Conservation (phyloP, 2,329 filamentous ascomycete species). For the Trichoderma endophyticum region DNA sequence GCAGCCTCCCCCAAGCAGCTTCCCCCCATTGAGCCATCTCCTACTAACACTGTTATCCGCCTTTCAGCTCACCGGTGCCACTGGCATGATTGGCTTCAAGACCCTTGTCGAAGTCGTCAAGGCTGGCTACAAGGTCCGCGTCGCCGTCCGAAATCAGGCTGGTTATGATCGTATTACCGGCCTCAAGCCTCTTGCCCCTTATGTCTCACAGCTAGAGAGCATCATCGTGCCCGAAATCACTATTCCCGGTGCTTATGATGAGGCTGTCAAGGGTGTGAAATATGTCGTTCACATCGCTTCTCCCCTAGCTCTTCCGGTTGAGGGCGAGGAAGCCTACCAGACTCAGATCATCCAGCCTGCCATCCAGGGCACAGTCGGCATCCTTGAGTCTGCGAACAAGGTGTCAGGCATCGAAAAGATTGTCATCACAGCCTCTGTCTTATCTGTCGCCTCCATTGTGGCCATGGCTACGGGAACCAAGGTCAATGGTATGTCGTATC, state of each 20-base stretch:
- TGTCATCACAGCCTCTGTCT: constrained; percentile 42
- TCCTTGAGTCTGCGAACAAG: constrained; percentile 38
- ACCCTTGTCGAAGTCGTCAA: constrained; percentile 27
- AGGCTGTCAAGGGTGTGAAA: constrained; percentile 36
- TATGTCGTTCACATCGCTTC: constrained; percentile 37
- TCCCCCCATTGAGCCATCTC: not conserved
- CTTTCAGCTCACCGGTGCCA: constrained; percentile 29
- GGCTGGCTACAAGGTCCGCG: constrained; percentile 29
- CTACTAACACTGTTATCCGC: not conserved
- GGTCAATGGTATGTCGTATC: constrained; percentile 5
- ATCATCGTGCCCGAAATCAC: constrained; percentile 38
- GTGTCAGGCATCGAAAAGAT: constrained; percentile 35
- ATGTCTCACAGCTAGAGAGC: constrained; percentile 24
- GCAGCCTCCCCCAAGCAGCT: no score
- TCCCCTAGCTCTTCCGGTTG: constrained; percentile 18
- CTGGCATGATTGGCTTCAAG: constrained; percentile 31
- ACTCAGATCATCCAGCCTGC: constrained; percentile 31
- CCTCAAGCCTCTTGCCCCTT: constrained; percentile 12
- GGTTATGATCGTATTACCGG: constrained; percentile 20
- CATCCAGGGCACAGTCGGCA: constrained; percentile 35
- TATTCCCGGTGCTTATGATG: constrained; percentile 37
- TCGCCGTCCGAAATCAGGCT: constrained; percentile 28
- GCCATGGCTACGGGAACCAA: not conserved
- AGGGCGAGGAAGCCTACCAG: constrained; percentile 13
- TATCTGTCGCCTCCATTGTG: constrained; percentile 20